Percentiles rank a stretch among this genome's conserved stretches.
Evolutionary conservation across 768 basidiomycete genomes (phyloP).

Genomic region (Naganishia friedmannii): DNA sequence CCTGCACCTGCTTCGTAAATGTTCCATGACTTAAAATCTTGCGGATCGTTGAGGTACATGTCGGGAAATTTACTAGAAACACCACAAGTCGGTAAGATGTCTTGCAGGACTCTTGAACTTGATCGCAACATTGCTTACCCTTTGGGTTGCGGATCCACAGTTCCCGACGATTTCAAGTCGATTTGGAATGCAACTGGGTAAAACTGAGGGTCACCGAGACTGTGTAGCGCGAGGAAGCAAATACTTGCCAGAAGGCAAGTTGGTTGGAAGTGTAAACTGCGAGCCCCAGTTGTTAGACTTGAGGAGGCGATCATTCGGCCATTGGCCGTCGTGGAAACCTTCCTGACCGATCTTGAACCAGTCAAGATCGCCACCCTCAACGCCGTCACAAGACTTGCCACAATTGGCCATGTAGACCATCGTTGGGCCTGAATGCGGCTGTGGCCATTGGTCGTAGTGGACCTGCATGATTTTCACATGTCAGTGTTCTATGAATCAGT

Average conservation of each 20-base stretch:
- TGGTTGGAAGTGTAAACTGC: constrained; percentile 19
- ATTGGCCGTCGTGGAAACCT: constrained; percentile 16
- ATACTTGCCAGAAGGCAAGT: constrained; percentile 21
- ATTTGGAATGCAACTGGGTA: constrained; percentile 23
- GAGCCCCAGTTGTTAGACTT: neutral
- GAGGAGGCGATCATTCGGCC: constrained; percentile 22
- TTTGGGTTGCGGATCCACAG: neutral
- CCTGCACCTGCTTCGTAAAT: constrained; percentile 9
- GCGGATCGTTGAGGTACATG: constrained; percentile 17
- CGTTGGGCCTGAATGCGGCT: constrained; percentile 18
- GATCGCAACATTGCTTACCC: neutral
- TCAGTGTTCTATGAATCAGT: neutral
- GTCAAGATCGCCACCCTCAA: neutral
- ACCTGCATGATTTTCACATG: neutral
- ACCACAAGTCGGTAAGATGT: neutral
- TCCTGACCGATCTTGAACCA: constrained; percentile 27
- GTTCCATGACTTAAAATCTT: constrained; percentile 9
- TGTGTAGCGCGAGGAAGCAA: constrained; percentile 27
- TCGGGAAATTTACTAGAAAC: constrained; percentile 5
- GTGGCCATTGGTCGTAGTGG: constrained; percentile 23
- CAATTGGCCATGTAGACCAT: constrained; percentile 25
- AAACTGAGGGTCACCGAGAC: constrained; percentile 16
- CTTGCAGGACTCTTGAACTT: neutral
- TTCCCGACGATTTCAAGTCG: constrained; percentile 22
- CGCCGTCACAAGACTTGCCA: constrained; percentile 9